Evolutionary conservation across 2,329 filamentous ascomycete species (phyloP).

Genomic region (Orbilia javanica): DNA sequence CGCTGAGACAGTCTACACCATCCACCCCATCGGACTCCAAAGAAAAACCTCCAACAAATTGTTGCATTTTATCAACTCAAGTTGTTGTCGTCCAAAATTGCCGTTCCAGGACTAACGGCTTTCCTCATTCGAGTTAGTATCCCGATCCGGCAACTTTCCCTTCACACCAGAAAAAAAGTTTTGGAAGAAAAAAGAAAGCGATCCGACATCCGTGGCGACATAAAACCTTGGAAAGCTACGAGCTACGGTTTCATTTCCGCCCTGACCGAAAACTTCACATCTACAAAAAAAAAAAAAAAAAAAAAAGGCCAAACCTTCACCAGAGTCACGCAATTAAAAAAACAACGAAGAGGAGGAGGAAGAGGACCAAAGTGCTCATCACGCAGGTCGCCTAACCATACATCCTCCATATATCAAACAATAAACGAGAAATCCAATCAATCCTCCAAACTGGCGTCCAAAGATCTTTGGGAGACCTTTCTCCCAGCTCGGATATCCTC

Average conservation of each 20-base stretch:
- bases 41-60: too few relatives aligned
- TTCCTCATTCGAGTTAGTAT: constrained; percentile 5
- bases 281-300: neutral
- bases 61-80: neutral
- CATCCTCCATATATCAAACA: too few relatives aligned
- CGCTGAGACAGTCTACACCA: too few relatives aligned
- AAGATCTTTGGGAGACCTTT: constrained; percentile 50
- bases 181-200: neutral
- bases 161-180: neutral
- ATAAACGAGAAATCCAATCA: neutral
- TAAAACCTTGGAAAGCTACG: constrained; percentile 1
- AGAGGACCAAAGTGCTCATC: neutral
- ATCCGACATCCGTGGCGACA: constrained; percentile 15
- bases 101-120: neutral
- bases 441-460: constrained; percentile 47
- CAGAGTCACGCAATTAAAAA: neutral
- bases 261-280: neutral
- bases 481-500: constrained; percentile 51
- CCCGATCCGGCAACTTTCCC: constrained; percentile 1
- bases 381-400: neutral
- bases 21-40: too few relatives aligned
- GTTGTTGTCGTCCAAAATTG: constrained; percentile 6
- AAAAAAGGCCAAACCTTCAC: neutral
- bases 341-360: too few relatives aligned
- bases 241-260: neutral